Base-by-base conservation (phyloP, 257 asterid species). In the Fraxinus cuspidata region DNA sequence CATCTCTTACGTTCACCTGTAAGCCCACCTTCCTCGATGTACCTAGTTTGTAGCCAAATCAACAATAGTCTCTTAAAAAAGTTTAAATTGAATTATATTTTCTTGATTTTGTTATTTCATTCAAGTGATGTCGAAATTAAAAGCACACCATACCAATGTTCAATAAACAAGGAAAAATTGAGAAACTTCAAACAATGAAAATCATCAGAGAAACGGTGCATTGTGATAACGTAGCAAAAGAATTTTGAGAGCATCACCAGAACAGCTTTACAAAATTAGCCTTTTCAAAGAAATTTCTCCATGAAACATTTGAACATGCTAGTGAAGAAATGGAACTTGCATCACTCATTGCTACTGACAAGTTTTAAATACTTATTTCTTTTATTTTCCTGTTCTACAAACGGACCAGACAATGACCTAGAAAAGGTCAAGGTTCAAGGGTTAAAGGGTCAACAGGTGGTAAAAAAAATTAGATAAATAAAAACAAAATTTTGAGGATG, bases 1-100 rank as follows among this genome's bases (percentile, higher is more conserved):
- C 99, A 95, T 78, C 99, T 85, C 80, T 91, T 95, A 79, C 99
- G 96, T 40, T 90, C 97, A 84, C 99, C 99, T 12, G 98, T 93
- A 66, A 95, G 98, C 81, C 99, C 99, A 77, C 99, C 99, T 86
- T 95, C 99, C 40, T 87, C 94, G 80, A 91, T 79, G 80, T 93
- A 95, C 96, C 99, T 95, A 90, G 84, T 78, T 74, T 58, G 73
- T 64, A 74, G 76, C 79, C 82, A 84, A 79, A 75, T 85, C 79
- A 84, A 80, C 80, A 53, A 67, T 63, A 80, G 21, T 31, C 13
- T 79, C 72, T 81, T 67, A 70, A 56, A 66, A 70, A 74, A 81
- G 27, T 70, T 34, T 72, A 53, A 56, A 29, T 15, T 68, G 35
- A 75, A 73, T 69, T 37, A 51, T 34, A 47, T n/a, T 18, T 23